phyloP scores from a whole-genome alignment of 345 rosid species.

The Gossypium anomalum region DNA sequence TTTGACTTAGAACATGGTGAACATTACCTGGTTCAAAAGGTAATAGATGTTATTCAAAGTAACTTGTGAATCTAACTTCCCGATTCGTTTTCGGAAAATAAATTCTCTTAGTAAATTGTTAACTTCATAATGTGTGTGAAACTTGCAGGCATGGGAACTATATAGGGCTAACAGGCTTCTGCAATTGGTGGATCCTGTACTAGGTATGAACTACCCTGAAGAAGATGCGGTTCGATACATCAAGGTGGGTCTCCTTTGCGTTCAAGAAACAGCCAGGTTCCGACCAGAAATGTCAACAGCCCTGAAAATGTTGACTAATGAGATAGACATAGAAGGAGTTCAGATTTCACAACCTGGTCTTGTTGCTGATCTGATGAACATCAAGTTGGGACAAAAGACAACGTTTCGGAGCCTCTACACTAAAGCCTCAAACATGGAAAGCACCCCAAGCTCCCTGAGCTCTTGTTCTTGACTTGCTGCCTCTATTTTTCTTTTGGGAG shows the following conservation, averaged over 20 bases:
- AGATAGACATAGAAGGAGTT: slow-evolving; percentile 16
- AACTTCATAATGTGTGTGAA: not conserved
- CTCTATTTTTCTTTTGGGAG: not conserved
- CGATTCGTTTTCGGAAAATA: not conserved
- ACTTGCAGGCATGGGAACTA: slow-evolving; percentile 51
- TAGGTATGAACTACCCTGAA: slow-evolving; percentile 30
- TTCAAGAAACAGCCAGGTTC: slow-evolving; percentile 46
- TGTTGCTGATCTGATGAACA: slow-evolving; percentile 40
- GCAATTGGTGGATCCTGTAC: slow-evolving; percentile 38
- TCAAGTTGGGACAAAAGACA: slow-evolving; percentile 31
- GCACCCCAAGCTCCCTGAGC: slow-evolving; percentile 6
- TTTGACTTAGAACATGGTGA: slow-evolving; percentile 48
- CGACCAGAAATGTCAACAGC: slow-evolving; percentile 47
- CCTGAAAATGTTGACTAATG: slow-evolving; percentile 33
- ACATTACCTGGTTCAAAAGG: slow-evolving; percentile 53
- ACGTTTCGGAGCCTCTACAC: slow-evolving; percentile 19
- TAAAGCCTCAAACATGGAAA: slow-evolving; percentile 7
- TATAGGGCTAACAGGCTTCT: slow-evolving; percentile 26
- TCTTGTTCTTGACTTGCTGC: slow-evolving; percentile 15
- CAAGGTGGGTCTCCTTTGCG: slow-evolving; percentile 51
- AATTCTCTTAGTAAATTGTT: not conserved
- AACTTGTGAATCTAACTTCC: not conserved
- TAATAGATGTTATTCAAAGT: slow-evolving; percentile 22
- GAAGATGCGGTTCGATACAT: slow-evolving; percentile 43
- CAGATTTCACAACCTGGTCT: slow-evolving; percentile 44